These are phyloP conservation scores for Curvularia hawaiiensis DNA, from an alignment of 2,329 filamentous ascomycete genomes.

Conservation along the genomic window DNA sequence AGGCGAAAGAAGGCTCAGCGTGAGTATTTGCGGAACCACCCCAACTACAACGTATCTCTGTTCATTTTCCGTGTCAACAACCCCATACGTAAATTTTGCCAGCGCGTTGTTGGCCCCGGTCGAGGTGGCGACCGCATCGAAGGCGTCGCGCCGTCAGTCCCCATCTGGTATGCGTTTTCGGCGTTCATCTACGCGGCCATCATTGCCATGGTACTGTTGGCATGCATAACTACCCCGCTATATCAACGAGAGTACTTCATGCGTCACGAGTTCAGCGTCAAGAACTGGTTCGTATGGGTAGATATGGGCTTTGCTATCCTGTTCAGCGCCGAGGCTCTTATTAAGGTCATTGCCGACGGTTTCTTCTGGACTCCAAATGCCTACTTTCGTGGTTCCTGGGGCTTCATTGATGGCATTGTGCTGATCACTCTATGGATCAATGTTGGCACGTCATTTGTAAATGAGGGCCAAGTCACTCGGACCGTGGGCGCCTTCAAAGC, in stretches of 20 bases:
- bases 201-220: constrained; percentile 95
- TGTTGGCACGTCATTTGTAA: constrained; percentile 78
- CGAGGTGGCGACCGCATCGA: constrained; percentile 86
- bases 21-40: constrained; percentile 85
- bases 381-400: constrained; percentile 96
- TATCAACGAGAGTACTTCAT: constrained; percentile 89
- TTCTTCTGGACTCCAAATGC: constrained; percentile 97
- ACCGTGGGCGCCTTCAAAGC: constrained; percentile 98
- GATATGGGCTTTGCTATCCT: constrained; percentile 87
- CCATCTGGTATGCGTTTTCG: constrained; percentile 91
- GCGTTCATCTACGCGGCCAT: constrained; percentile 93
- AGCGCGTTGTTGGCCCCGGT: constrained; percentile 88
- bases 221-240: constrained; percentile 90
- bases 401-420: constrained; percentile 91
- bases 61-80: constrained; percentile 84
- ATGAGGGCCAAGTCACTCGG: constrained; percentile 83
- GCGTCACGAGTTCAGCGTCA: constrained; percentile 61
- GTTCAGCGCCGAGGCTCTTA: constrained; percentile 82
- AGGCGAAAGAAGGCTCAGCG: constrained; percentile 85
- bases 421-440: constrained; percentile 95
- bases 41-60: constrained; percentile 89
- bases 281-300: constrained; percentile 94
- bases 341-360: constrained; percentile 95
- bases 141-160: constrained; percentile 85
- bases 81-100: constrained; percentile 79